Percentiles rank a stretch among this genome's conserved stretches.
phyloP scores from a whole-genome alignment of 2,329 filamentous ascomycete genomes.

The Colletotrichum aenigma region DNA sequence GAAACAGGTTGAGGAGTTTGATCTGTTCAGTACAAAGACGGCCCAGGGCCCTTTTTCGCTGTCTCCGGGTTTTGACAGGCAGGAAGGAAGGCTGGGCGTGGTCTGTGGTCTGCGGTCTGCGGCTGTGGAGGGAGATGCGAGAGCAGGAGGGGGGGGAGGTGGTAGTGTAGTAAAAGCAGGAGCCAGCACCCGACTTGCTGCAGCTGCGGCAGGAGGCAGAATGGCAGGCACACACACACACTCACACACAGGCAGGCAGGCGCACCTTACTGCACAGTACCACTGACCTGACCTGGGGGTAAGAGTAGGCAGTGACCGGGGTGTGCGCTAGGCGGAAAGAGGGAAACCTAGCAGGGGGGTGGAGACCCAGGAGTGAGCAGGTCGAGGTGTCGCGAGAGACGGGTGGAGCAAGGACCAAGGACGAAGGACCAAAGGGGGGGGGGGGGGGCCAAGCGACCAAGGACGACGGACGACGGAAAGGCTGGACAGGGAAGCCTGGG shows the following conservation, averaged over 20 bases:
- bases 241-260: not conserved
- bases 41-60: conserved; percentile 24
- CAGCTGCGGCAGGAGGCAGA: not conserved
- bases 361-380: not conserved
- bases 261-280: not conserved
- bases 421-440: not conserved
- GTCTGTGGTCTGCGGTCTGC: not conserved
- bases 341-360: not conserved
- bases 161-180: not conserved
- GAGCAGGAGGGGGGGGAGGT: not conserved
- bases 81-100: not conserved
- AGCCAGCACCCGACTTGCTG: not conserved
- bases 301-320: not conserved
- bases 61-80: conserved; percentile 19
- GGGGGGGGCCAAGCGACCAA: not conserved
- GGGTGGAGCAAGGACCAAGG: conserved; percentile 4
- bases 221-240: not conserved
- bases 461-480: not conserved
- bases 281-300: not conserved
- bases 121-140: not conserved
- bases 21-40: conserved; percentile 32
- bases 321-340: not conserved
- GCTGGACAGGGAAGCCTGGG: not conserved
- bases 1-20: conserved; percentile 40
- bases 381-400: not conserved